These are phyloP conservation scores for Pleurotus cornucopiae DNA, from an alignment of 768 basidiomycete species.

Conservation along the genomic window DNA sequence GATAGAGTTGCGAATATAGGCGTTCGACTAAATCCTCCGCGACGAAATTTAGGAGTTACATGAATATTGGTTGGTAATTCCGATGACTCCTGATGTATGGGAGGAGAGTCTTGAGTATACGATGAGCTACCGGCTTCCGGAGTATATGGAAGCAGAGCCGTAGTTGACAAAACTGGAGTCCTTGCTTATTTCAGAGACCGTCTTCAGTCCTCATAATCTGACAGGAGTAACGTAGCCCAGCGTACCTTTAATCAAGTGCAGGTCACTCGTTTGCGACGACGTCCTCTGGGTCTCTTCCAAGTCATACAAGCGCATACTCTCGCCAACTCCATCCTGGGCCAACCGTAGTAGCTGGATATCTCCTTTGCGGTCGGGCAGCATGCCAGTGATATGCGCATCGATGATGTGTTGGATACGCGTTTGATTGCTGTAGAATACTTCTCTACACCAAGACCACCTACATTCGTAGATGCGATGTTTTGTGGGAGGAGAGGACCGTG, in stretches of 20 bases:
- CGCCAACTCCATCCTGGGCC: constrained; percentile 41
- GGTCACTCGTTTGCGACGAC: no score
- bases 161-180: not conserved
- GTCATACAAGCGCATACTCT: constrained; percentile 25
- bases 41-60: no score
- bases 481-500: not conserved
- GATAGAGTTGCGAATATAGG: constrained; percentile 20
- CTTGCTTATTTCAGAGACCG: not conserved
- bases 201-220: no score
- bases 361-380: constrained; percentile 35
- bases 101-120: not conserved
- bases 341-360: constrained; percentile 41
- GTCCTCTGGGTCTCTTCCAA: constrained; percentile 7
- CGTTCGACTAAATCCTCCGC: not conserved
- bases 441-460: constrained; percentile 52
- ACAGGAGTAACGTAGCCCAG: no score
- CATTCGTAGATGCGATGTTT: constrained; percentile 21
- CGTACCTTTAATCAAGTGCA: no score
- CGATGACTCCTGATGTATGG: not conserved
- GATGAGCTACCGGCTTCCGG: not conserved
- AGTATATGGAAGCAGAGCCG: not conserved
- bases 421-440: constrained; percentile 29
- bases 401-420: constrained; percentile 44
- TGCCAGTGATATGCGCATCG: constrained; percentile 40
- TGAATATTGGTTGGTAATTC: not conserved